These are phyloP conservation scores for Zymoseptoria passerinii DNA, from an alignment of 2,329 filamentous ascomycete species.

Conservation along the genomic window DNA sequence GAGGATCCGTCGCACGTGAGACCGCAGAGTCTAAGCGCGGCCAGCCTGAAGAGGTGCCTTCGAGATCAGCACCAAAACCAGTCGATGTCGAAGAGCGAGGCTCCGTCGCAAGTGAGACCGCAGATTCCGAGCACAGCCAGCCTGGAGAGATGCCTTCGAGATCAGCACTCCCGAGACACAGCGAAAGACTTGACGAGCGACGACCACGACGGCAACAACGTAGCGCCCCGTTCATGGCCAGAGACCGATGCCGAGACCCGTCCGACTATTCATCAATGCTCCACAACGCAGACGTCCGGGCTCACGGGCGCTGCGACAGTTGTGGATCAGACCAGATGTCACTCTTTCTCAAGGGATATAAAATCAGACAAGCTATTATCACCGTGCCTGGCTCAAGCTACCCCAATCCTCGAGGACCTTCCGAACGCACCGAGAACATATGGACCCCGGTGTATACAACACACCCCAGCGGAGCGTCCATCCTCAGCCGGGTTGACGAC, in stretches of 20 bases:
- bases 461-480: background rate
- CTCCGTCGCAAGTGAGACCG: background rate
- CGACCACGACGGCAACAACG: background rate
- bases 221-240: background rate
- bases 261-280: background rate
- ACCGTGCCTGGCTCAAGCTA: background rate
- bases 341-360: background rate
- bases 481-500: background rate
- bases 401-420: background rate
- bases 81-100: background rate
- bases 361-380: background rate
- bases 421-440: background rate
- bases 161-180: background rate
- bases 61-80: background rate
- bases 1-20: background rate
- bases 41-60: background rate
- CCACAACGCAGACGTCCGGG: background rate
- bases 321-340: background rate
- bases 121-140: background rate
- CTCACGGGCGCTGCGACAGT: background rate
- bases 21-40: background rate
- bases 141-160: background rate
- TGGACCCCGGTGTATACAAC: background rate
- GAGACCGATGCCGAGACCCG: background rate
- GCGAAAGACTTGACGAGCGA: background rate